These are phyloP conservation scores for Benincasa hispida DNA, from an alignment of 306 rosid genomes.

Conservation along the genomic window DNA sequence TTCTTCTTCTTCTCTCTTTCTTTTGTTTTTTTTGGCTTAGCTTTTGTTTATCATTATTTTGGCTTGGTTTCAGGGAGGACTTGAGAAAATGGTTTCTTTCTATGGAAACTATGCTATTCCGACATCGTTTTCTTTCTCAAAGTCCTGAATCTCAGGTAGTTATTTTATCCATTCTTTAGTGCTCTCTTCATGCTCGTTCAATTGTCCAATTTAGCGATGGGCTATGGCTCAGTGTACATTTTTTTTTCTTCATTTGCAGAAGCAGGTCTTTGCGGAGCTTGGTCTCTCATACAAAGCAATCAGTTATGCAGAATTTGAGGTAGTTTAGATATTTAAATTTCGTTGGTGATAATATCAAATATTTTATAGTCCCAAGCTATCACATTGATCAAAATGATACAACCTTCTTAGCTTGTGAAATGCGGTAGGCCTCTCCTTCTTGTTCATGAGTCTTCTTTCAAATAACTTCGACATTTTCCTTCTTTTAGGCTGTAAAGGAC, in stretches of 20 bases:
- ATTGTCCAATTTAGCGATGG: not conserved
- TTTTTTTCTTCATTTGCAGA: conserved; percentile 36
- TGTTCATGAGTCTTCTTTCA: not conserved
- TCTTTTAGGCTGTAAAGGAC: conserved; percentile 51
- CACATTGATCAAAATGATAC: not conserved
- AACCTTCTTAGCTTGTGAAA: not conserved
- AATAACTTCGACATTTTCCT: not conserved
- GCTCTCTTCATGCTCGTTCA: conserved; percentile 4
- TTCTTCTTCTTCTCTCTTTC: not conserved
- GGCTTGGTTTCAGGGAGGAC: conserved; percentile 47
- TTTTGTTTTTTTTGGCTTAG: not conserved
- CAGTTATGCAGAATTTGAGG: conserved; percentile 61
- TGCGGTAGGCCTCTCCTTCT: not conserved
- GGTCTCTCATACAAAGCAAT: conserved; percentile 58
- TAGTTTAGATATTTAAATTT: conserved; percentile 12
- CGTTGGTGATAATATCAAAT: not conserved
- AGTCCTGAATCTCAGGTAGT: conserved; percentile 65
- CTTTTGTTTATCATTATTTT: not conserved
- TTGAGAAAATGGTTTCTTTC: conserved; percentile 94
- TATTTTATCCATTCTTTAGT: not conserved
- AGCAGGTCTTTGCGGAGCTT: conserved; percentile 54
- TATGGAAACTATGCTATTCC: conserved; percentile 70
- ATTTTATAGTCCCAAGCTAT: not conserved
- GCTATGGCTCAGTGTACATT: not conserved
- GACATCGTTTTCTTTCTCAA: conserved; percentile 41